Percentiles rank a stretch among this genome's conserved stretches.
Evolutionary conservation across 2,329 filamentous ascomycete species (phyloP).

Genomic region (Cryoendolithus antarcticus): DNA sequence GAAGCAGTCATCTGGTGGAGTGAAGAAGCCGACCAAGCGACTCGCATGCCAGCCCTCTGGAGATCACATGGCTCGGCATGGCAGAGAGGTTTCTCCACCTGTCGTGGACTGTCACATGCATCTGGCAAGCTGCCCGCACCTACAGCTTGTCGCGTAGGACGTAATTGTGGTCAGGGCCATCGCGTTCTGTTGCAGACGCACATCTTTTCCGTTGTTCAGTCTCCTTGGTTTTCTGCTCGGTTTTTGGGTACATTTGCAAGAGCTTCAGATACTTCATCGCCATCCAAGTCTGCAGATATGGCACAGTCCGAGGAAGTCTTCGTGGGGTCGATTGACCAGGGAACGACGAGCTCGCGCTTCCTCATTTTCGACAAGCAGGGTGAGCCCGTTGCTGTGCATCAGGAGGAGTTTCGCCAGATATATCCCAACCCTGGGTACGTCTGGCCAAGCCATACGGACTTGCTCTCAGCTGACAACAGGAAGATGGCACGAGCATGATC

Average conservation of each 20-base stretch:
- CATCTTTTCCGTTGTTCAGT: no score
- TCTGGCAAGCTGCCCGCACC: conserved; percentile 3
- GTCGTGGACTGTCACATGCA: conserved; percentile 9
- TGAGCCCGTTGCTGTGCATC: conserved; percentile 67
- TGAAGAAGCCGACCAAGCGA: no score
- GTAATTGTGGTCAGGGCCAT: no score
- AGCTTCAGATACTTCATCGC: no score
- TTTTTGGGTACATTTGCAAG: no score
- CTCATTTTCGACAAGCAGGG: conserved; percentile 77
- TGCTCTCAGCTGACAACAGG: not conserved
- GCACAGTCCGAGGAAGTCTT: conserved; percentile 42
- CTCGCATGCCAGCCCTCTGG: no score
- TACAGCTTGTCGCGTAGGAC: not conserved
- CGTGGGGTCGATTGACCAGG: conserved; percentile 81
- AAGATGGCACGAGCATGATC: conserved; percentile 86
- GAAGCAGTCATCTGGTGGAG: no score
- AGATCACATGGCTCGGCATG: no score
- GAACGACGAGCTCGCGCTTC: conserved; percentile 80
- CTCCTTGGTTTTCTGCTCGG: no score
- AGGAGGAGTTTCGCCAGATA: conserved; percentile 74
- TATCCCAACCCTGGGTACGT: conserved; percentile 76
- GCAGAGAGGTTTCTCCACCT: not conserved
- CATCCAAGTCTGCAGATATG: conserved; percentile 7
- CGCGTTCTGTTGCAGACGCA: no score
- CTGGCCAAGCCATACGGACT: not conserved